phyloP scores from a whole-genome alignment of 2,329 filamentous ascomycete species.

The Stenocarpella maydis region DNA sequence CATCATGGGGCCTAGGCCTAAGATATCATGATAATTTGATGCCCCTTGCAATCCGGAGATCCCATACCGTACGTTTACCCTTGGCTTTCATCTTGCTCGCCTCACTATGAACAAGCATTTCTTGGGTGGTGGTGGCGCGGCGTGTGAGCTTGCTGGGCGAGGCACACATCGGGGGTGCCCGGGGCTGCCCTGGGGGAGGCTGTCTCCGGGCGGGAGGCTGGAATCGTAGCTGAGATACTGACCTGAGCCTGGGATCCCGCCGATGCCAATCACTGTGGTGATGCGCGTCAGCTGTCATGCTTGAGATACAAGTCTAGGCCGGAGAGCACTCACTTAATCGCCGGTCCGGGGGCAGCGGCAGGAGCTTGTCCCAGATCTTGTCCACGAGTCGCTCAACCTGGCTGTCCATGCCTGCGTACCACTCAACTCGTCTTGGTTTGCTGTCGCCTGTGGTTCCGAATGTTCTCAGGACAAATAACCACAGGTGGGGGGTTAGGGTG shows the following conservation, averaged over 20 bases:
- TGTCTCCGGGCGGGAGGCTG: neutral
- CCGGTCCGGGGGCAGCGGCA: conserved; percentile 55
- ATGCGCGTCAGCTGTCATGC: neutral
- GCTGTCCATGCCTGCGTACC: conserved; percentile 69
- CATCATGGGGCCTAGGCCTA: neutral
- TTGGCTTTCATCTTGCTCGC: neutral
- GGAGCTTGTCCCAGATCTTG: conserved; percentile 74
- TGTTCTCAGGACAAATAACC: neutral
- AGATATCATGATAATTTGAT: neutral
- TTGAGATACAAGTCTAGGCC: neutral
- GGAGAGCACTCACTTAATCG: conserved; percentile 58
- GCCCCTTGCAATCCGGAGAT: neutral
- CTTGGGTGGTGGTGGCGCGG: neutral
- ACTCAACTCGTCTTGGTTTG: neutral
- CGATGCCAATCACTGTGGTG: conserved; percentile 77
- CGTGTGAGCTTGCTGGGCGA: neutral
- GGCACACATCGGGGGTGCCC: too few species aligned
- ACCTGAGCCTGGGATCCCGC: conserved; percentile 91
- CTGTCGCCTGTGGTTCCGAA: neutral
- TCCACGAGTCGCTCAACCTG: conserved; percentile 75
- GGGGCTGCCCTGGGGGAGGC: neutral
- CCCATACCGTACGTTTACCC: neutral
- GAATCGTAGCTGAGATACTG: conserved; percentile 38
- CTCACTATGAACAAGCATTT: conserved; percentile 2
- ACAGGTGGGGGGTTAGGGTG: neutral